phyloP scores from a whole-genome alignment of 1,284 basidiomycete species.

The Mycosarcoma maydis region DNA sequence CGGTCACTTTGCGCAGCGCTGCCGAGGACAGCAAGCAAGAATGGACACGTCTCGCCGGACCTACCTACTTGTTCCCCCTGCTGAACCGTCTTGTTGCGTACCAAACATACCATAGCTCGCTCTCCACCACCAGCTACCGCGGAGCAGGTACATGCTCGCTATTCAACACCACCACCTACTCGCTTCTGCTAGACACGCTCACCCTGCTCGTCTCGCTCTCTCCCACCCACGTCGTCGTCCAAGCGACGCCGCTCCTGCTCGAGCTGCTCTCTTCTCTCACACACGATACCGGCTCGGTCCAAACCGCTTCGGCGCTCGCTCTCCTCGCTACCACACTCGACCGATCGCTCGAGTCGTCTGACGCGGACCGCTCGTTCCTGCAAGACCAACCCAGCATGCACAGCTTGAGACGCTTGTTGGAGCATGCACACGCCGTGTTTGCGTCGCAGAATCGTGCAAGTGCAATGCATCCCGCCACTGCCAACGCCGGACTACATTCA shows the following conservation, averaged over 20 bases:
- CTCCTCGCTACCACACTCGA: slow-evolving; percentile 1
- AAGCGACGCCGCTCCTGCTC: neutral
- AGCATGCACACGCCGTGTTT: slow-evolving; percentile 6
- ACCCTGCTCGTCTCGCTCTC: slow-evolving; percentile 72
- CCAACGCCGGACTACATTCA: neutral
- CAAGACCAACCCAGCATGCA: neutral
- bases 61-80: slow-evolving; percentile 76
- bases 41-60: slow-evolving; percentile 42
- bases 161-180: slow-evolving; percentile 78
- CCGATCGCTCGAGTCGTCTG: neutral
- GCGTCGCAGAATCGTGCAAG: too few relatives aligned
- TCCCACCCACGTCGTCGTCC: neutral
- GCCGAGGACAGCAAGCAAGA: neutral
- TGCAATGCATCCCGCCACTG: too few relatives aligned
- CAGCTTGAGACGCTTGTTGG: neutral
- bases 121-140: slow-evolving; percentile 29
- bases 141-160: slow-evolving; percentile 74
- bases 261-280: slow-evolving; percentile 13
- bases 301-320: neutral
- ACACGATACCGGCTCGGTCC: too few relatives aligned
- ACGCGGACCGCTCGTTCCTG: neutral
- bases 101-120: neutral
- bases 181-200: slow-evolving; percentile 79
- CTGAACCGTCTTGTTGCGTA: slow-evolving; percentile 84
- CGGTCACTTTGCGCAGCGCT: neutral